Evolutionary conservation across 768 basidiomycete species (phyloP), one percentile per base, ranked within the genome.

Genomic region (Termitomyces sp.): DNA sequence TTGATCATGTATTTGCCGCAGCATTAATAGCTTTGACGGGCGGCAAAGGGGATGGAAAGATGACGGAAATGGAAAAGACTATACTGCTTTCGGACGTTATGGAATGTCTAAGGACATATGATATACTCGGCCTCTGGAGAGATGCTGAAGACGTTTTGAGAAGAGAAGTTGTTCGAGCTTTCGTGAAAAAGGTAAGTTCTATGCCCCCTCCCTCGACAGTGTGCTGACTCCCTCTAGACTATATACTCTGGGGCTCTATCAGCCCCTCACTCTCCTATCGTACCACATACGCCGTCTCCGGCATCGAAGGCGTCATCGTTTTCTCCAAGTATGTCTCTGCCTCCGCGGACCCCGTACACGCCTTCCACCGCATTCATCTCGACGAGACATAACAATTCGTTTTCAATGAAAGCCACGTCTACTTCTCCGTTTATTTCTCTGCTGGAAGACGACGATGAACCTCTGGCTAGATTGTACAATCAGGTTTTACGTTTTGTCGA

Each of bases 131-230:
- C 12, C 80, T 93, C 8, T 94, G 91, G 90, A 74, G 83, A 63
- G 86, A 91, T 60, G 96, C 94, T 1, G 95, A 96, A 71, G 90
- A 94, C 57, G 85, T 97, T 17, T 72, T 98, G 50, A 77, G 87
- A 54, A 75, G 74, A 51, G 83, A 87, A 44, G 74, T 97, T 38
- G 79, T 94, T 37, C 82, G 83, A 1, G 79, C 78, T 14, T 95
- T 94, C 63, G 78, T 94, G 9, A 85, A 82, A 64, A 89, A 89
- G 77, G 94, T 88, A 53, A 40, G 68, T 63, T 33, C n/a, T 45
- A 51, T 50, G 7, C 31, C 50, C 17, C 21, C 37, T 33, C 26
- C 12, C 49, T 21, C 9, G 7, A 31, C 14, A 41, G 37, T 45
- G 31, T 44, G 53, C 59, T 58, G 57, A 54, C 17, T 50, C 33